Evolutionary conservation across 345 rosid species (phyloP).

Genomic region (Crucihimalaya himalaica): DNA sequence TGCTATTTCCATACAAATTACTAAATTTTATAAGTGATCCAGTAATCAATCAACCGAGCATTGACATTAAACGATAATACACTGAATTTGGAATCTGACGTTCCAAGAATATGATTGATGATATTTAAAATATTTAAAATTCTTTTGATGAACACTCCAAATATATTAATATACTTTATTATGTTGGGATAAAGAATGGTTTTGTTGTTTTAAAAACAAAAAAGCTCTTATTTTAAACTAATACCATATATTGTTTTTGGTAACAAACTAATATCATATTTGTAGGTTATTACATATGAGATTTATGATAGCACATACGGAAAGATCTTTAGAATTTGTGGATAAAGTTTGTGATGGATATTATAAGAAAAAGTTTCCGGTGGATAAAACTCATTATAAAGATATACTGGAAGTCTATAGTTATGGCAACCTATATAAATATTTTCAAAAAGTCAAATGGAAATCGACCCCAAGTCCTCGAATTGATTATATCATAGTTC

Average conservation of each 20-base stretch:
- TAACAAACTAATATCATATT: too few relatives aligned
- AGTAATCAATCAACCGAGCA: slow-evolving; percentile 9
- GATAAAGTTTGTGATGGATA: too few relatives aligned
- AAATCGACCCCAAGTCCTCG: too few relatives aligned
- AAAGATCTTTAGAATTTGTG: too few relatives aligned
- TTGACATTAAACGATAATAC: slow-evolving; percentile 22
- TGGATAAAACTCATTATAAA: neutral
- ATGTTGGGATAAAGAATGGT: neutral
- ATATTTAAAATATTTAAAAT: neutral
- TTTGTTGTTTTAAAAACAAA: too few relatives aligned
- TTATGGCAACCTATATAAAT: neutral
- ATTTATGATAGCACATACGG: too few relatives aligned
- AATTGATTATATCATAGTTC: too few relatives aligned
- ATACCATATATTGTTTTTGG: too few relatives aligned
- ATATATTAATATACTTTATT: neutral
- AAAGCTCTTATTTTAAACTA: too few relatives aligned
- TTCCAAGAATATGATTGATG: slow-evolving; percentile 9
- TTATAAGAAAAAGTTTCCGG: too few relatives aligned
- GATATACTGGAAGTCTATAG: neutral
- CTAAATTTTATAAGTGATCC: neutral
- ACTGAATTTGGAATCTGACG: slow-evolving; percentile 7
- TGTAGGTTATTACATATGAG: too few relatives aligned
- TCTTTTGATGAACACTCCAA: neutral
- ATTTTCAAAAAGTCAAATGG: too few relatives aligned
- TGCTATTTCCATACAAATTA: neutral